Base-by-base conservation (phyloP, 495 filamentous ascomycete species). In the Tuber melanosporum region DNA sequence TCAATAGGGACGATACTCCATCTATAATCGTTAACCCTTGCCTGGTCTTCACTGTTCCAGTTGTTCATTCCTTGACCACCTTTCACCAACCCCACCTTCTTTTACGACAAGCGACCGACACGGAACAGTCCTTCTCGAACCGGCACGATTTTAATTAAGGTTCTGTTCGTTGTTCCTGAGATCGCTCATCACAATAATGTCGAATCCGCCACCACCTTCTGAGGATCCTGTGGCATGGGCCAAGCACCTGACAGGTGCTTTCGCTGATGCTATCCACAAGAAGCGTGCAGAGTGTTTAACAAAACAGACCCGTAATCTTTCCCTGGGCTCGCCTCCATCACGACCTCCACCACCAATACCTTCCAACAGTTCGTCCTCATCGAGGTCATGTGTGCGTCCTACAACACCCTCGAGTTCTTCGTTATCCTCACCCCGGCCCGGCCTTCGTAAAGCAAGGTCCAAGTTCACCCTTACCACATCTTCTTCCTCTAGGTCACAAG, bases 151-250 rank as follows among this genome's bases (percentile, higher is more conserved):
- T 57, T 47, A 52, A 39, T 22, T 47, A n/a, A 15, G 71, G 22
- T 62, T 52, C n/a, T 20, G 72, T 49, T 36, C 4, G 32, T 42
- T 41, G n/a, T 62, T 42, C 47, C 8, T 49, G 43, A 74, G n/a
- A 45, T 62, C 32, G 44, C 44, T 20, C 36, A 42, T 36, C 49
- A 41, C 15, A 32, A 79, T 47, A 52, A 80, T 80, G 78, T 80
- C 78, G 69, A 76, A 80, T 74, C 71, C 73, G 69, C 46, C 78
- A 41, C 75, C 52, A 73, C 78, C 78, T 26, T 79, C 78, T 45
- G 78, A 80, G 19, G 76, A 80, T 69, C 73, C 66, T 80, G 26
- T 69, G n/a, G 75, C 77, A n/a, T 83, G 81, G 81, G 81, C 81
- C 45, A 80, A 77, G 71, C 74, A 78, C 9, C 71, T 83, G 69